Conservation (phyloP, 1,139 yeast species). For the Diutina catenulata region DNA sequence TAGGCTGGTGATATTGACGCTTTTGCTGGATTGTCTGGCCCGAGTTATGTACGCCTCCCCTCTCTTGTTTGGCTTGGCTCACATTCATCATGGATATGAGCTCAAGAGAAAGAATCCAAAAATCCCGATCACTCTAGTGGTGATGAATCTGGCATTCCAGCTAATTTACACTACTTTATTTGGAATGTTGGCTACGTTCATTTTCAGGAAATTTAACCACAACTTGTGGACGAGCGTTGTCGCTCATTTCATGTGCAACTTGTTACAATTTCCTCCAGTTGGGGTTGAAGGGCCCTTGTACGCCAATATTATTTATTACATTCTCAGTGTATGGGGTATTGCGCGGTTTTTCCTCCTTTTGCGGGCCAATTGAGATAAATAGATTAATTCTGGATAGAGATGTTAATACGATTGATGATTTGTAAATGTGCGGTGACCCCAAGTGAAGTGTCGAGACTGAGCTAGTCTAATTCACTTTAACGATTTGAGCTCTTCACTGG, state of each 20-base stretch:
- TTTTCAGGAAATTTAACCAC: conserved; percentile 33
- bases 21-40: conserved; percentile 19
- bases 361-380: too few species aligned
- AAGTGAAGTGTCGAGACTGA: too few species aligned
- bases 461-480: too few species aligned
- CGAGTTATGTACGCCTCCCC: conserved; percentile 36
- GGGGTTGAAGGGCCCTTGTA: conserved; percentile 4
- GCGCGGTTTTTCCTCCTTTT: conserved; percentile 4
- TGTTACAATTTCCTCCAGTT: conserved; percentile 57
- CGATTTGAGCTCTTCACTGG: too few species aligned
- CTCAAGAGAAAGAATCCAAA: conserved; percentile 18
- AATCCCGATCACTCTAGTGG: conserved; percentile 19
- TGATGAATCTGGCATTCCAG: conserved; percentile 42
- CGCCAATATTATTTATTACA: conserved; percentile 2
- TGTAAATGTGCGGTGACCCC: too few species aligned
- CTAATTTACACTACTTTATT: conserved; percentile 64
- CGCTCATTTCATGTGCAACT: conserved; percentile 67
- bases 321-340: not conserved
- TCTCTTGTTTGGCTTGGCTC: conserved; percentile 79
- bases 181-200: conserved; percentile 60
- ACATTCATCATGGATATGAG: conserved; percentile 72
- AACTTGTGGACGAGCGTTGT: conserved; percentile 53
- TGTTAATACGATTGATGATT: too few species aligned
- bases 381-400: too few species aligned
- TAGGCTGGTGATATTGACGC: conserved; percentile 46